Evolutionary conservation across 805 yeast genomes (phyloP), one percentile per base, ranked within the genome.

Genomic region (Ogataea saltuana): DNA sequence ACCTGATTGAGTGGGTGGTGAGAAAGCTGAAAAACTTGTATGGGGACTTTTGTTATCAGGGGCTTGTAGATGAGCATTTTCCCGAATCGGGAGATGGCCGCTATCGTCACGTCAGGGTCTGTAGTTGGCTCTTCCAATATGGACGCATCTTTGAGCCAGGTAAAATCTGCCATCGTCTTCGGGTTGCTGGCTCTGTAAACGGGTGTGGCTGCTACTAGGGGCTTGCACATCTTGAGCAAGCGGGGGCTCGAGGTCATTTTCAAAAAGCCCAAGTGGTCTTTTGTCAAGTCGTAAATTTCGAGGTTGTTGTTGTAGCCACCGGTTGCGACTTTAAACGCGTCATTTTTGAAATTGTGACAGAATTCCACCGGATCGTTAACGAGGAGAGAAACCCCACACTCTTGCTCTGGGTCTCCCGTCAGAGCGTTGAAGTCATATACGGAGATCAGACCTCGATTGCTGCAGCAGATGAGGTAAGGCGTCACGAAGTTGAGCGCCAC

Each of bases 81-180:
- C 2, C 65, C 65, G 37, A 59, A 60, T 42, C 53, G 56, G 1
- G 63, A 53, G 6, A 46, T 48, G 20, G 61, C 49, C 18, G 45
- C 46, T 6, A 50, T 34, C 9, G 53, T 54, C 10, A 42, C 41
- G 44, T 50, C 53, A 28, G 44, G 43, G 17, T 41, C 41, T 9
- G 33, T 34, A 4, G 29, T 20, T 3, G 38, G 36, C 12, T 49
- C 28, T 19, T 44, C 46, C 4, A 57, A 11, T 15, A 54, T 45
- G 2, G 47, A 42, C 4, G 57, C 61, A 17, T 55, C 60, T 21
- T 58, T 56, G 23, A 58, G 44, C 64, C 64, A 60, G 3, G 55
- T 46, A 40, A 60, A 59, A 4, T 58, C 60, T 4, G 53, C 56
- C 16, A 32, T 44, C 9, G 35, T 28, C 34, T 45, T 45, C 13